These are phyloP conservation scores for Chlamydomonas schloesseri DNA, from an alignment of 139 green algal species.

Conservation along the genomic window DNA sequence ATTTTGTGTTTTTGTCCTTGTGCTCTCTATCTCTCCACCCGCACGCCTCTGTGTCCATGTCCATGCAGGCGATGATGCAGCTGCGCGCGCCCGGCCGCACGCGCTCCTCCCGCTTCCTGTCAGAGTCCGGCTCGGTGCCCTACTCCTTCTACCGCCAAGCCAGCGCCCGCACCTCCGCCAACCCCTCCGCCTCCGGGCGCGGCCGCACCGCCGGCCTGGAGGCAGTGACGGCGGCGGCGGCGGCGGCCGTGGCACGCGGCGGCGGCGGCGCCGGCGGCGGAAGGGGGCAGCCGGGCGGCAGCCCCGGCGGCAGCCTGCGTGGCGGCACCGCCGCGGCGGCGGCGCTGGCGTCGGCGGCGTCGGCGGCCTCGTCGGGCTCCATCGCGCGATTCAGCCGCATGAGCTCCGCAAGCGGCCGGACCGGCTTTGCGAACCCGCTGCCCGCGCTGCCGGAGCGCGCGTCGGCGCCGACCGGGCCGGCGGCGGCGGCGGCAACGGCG, in stretches of 20 bases:
- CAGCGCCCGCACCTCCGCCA: not conserved
- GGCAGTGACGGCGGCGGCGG: too few relatives aligned
- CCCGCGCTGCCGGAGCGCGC: too few relatives aligned
- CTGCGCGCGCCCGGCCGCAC: not conserved
- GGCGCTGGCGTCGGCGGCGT: not conserved
- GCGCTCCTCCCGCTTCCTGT: conserved; percentile 1
- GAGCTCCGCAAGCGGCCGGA: too few relatives aligned
- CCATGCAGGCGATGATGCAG: not conserved
- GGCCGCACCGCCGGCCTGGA: too few relatives aligned
- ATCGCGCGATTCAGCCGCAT: not conserved
- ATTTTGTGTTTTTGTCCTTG: too few relatives aligned
- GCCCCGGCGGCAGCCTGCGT: not conserved
- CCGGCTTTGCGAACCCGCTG: too few relatives aligned
- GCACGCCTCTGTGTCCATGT: too few relatives aligned
- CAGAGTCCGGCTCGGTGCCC: not conserved
- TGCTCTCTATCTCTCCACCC: too few relatives aligned
- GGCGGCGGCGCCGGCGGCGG: not conserved
- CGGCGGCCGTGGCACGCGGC: too few relatives aligned
- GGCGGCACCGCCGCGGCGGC: not conserved
- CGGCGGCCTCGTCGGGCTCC: not conserved
- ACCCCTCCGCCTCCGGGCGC: too few relatives aligned
- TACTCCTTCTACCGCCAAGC: not conserved
- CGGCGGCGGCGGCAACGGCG: too few relatives aligned
- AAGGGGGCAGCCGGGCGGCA: not conserved
- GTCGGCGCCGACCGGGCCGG: not conserved